phyloP scores from a whole-genome alignment of 2,329 filamentous ascomycete species.

The Ciborinia camelliae region DNA sequence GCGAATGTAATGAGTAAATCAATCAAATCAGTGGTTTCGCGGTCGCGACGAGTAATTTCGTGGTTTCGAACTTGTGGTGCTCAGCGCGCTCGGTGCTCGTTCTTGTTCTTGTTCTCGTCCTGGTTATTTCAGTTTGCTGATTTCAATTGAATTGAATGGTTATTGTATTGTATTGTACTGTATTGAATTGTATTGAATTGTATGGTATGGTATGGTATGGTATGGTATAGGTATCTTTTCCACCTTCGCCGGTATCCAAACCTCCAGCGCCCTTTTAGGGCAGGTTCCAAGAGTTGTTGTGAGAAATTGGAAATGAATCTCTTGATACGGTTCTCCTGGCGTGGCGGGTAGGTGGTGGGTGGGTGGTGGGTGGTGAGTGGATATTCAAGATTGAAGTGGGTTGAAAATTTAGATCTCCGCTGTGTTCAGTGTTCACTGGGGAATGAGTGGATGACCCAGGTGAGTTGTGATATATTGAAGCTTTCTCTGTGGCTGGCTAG shows the following conservation, averaged over 20 bases:
- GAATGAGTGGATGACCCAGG: slow-evolving; percentile 6
- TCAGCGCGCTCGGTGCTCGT: slow-evolving; percentile 5
- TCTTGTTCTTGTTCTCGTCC: background rate
- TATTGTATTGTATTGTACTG: background rate
- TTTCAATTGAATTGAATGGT: background rate
- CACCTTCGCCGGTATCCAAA: slow-evolving; percentile 1
- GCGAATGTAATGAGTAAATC: background rate
- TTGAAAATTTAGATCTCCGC: slow-evolving; percentile 19
- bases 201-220: background rate
- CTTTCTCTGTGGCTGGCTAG: slow-evolving; percentile 12
- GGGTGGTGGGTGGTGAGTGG: no score
- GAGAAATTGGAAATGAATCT: background rate
- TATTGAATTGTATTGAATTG: background rate
- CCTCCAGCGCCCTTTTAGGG: slow-evolving; percentile 18
- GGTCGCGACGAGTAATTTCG: slow-evolving; percentile 5
- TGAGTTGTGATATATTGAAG: no score
- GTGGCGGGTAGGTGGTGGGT: slow-evolving; percentile 10
- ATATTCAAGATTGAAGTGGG: slow-evolving; percentile 11
- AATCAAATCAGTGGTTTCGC: slow-evolving; percentile 1
- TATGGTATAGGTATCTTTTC: background rate
- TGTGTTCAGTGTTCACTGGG: slow-evolving; percentile 3
- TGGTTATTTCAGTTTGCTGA: background rate
- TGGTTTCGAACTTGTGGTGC: slow-evolving; percentile 10
- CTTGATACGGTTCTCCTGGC: slow-evolving; percentile 11
- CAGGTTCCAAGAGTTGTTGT: slow-evolving; percentile 6